These are phyloP conservation scores for Mycena crocata DNA, from an alignment of 768 basidiomycete species.

Conservation along the genomic window DNA sequence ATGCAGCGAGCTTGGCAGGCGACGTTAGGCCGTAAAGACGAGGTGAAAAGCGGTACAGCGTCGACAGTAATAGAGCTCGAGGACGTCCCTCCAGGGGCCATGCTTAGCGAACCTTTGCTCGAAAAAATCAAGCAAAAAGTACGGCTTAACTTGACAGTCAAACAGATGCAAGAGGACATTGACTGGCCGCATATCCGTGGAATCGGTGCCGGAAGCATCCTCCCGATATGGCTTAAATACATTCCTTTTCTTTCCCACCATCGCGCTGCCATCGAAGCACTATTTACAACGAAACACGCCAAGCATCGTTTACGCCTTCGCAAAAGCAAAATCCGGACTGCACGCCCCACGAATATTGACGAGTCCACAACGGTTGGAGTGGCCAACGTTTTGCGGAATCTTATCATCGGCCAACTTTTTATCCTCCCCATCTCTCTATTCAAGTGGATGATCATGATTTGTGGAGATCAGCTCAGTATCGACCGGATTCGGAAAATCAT, in stretches of 20 bases:
- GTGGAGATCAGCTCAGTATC: slow-evolving; percentile 35
- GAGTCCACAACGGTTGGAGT: slow-evolving; percentile 27
- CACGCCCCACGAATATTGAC: slow-evolving; percentile 26
- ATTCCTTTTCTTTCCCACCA: background rate
- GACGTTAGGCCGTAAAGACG: background rate
- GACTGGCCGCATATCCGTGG: slow-evolving; percentile 25
- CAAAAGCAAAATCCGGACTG: slow-evolving; percentile 20
- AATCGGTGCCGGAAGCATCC: background rate
- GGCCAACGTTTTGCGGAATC: slow-evolving; percentile 15
- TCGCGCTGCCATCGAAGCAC: background rate
- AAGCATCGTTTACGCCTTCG: slow-evolving; percentile 30
- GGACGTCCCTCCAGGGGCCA: background rate
- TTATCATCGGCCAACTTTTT: slow-evolving; percentile 23
- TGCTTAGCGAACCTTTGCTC: background rate
- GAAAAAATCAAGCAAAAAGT: background rate
- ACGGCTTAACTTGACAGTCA: background rate
- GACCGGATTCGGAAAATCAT: slow-evolving; percentile 31
- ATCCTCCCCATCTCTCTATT: slow-evolving; percentile 9
- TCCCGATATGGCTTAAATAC: slow-evolving; percentile 28
- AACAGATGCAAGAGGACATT: slow-evolving; percentile 16
- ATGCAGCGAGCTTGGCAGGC: slow-evolving; percentile 1
- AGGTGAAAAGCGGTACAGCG: background rate
- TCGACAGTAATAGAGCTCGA: background rate
- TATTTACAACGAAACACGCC: background rate
- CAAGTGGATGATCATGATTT: slow-evolving; percentile 25